Conservation (phyloP, 306 rosid species). For the Pterocarpus macrocarpus region DNA sequence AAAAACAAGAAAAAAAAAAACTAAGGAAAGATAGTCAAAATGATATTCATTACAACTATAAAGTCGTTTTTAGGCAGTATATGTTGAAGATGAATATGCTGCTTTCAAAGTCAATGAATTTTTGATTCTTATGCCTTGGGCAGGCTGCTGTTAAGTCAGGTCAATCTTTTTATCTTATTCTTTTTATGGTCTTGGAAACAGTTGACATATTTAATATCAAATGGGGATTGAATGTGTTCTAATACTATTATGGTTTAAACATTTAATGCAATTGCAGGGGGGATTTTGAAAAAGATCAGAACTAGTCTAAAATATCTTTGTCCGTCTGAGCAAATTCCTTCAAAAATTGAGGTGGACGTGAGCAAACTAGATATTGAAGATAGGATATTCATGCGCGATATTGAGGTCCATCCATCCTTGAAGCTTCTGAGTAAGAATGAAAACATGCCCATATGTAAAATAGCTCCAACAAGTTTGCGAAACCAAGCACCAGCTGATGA, state of each 20-base stretch:
- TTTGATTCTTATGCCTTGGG: constrained; percentile 38
- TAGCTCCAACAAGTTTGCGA: constrained; percentile 62
- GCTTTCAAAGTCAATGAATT: background rate
- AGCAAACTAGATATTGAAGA: constrained; percentile 87
- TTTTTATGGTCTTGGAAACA: no score
- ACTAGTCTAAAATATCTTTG: constrained; percentile 70
- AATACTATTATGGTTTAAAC: constrained; percentile 34
- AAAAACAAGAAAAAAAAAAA: background rate
- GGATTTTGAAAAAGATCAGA: constrained; percentile 74
- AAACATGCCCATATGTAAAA: constrained; percentile 80
- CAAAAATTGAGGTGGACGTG: constrained; percentile 85
- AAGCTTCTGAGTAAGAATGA: constrained; percentile 89
- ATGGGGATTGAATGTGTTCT: constrained; percentile 2
- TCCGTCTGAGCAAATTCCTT: constrained; percentile 87
- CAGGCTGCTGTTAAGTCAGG: constrained; percentile 35
- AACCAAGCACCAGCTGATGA: constrained; percentile 51
- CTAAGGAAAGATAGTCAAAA: background rate
- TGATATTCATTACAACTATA: background rate
- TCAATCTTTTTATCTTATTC: background rate
- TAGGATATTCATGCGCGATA: constrained; percentile 68
- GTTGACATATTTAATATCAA: background rate
- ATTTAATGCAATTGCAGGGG: constrained; percentile 64
- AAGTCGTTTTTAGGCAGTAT: background rate
- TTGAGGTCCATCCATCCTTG: constrained; percentile 79
- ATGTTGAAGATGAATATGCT: background rate